Evolutionary conservation across 768 basidiomycete species (phyloP).

Genomic region (Suillus clintonianus): DNA sequence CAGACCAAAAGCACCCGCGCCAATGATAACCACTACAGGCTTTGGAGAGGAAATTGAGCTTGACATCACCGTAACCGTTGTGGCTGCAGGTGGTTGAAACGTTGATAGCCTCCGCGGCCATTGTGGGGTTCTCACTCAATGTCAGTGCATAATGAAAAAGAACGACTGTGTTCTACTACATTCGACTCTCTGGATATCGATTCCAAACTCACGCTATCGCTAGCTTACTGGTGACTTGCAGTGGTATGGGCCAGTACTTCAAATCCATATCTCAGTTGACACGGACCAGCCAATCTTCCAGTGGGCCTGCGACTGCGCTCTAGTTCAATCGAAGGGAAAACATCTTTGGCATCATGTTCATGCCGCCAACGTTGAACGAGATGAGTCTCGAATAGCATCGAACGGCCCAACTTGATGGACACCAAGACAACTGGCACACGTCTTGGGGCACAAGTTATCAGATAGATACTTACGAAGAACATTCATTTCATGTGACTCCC

Average conservation of each 20-base stretch:
- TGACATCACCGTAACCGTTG: background rate
- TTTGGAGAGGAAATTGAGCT: constrained; percentile 9
- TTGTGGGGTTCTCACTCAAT: too few species aligned
- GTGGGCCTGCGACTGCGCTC: background rate
- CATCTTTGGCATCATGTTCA: background rate
- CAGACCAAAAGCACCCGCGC: constrained; percentile 84
- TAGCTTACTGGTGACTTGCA: too few species aligned
- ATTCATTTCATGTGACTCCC: background rate
- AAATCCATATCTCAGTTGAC: background rate
- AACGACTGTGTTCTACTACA: too few species aligned
- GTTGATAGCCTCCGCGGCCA: too few species aligned
- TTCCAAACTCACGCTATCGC: background rate
- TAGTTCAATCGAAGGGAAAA: background rate
- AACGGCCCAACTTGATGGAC: background rate
- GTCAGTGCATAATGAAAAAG: too few species aligned
- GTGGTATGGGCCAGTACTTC: too few species aligned
- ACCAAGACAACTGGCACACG: background rate
- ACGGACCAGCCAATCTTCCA: background rate
- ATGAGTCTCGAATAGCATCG: background rate
- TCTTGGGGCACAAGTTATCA: too few species aligned
- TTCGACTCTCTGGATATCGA: background rate
- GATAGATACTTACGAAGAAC: background rate
- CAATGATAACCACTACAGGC: constrained; percentile 63
- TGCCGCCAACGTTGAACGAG: background rate
- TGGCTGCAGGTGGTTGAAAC: too few species aligned